Evolutionary conservation across 73 alveolate genomes (phyloP), one percentile per base, ranked within the genome.

Genomic region (Effrenium voratum): DNA sequence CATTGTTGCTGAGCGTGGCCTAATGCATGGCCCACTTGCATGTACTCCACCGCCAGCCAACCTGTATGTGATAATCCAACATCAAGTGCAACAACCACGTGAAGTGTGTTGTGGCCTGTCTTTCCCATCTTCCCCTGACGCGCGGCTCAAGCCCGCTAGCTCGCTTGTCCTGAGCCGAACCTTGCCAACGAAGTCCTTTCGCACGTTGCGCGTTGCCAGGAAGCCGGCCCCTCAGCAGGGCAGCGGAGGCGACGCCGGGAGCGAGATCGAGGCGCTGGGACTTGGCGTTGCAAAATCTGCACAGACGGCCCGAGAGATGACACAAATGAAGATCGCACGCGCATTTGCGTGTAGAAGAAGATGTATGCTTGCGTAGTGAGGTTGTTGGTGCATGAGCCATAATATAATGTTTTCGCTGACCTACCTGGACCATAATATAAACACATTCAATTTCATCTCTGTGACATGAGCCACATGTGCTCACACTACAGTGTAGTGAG

Each of bases 191-290:
- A 57, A 0, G 3, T 70, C 16, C n/a, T 26, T 70, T 30, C 82
- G 40, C 82, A 32, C 49, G 77, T 36, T 15, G 10, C 19, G 86
- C 34, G 4, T 10, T 41, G 77, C 47, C 83, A 87, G 95, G 95
- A 87, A 87, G 68, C 95, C 95, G 45, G 83, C 95, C 63, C 95
- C 95, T 43, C 95, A 63, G 5, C 70, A 50, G 68, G 95, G 72
- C 68, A 30, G 83, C n/a, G 95, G 95, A 60, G 95, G 95, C 40
- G 95, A 87, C 45, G 60, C 84, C 46, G 84, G 66, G n/a, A 63
- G 72, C 2, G 95, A 63, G 6, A 44, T 87, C 15, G 95, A 87
- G 95, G 95, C 47, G 45, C 43, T 19, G 19, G 19, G 63, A 52
- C n/a, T n/a, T n/a, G n/a, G n/a, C n/a, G n/a, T n/a, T n/a, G n/a